Conservation (phyloP, 768 basidiomycete species). For the Pleurotus platypus region DNA sequence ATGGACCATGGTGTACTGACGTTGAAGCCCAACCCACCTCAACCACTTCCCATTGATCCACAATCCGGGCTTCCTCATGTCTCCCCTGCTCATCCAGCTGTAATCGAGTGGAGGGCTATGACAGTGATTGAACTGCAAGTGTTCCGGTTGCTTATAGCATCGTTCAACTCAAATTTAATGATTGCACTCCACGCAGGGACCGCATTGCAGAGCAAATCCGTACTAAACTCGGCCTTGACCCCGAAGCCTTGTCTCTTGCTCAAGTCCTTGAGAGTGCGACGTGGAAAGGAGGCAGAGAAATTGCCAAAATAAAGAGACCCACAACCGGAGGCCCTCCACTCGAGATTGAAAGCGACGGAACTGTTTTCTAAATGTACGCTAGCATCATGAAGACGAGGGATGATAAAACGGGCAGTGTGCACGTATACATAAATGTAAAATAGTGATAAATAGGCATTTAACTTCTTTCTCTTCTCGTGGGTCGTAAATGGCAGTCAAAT, state of each 20-base stretch:
- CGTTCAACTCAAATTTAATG: background rate
- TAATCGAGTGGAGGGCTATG: conserved; percentile 95
- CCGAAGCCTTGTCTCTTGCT: conserved; percentile 56
- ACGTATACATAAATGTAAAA: background rate
- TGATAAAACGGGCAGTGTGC: background rate
- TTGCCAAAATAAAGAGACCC: conserved; percentile 76
- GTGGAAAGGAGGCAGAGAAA: conserved; percentile 95
- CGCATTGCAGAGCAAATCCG: conserved; percentile 80
- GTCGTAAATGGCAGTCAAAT: background rate
- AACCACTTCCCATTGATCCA: conserved; percentile 43
- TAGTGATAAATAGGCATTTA: conserved; percentile 4
- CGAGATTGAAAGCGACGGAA: conserved; percentile 26
- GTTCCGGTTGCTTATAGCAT: background rate
- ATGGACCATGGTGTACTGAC: conserved; percentile 79
- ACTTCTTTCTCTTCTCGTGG: background rate
- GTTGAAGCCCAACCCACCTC: conserved; percentile 45
- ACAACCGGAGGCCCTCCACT: conserved; percentile 71
- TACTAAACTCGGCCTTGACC: conserved; percentile 58
- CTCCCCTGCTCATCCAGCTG: conserved; percentile 78
- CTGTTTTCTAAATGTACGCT: conserved; percentile 6
- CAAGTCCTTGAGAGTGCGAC: conserved; percentile 94
- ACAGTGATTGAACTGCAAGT: conserved; percentile 89
- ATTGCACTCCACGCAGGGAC: conserved; percentile 39
- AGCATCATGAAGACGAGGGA: background rate
- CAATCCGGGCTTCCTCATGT: conserved; percentile 58